phyloP scores from a whole-genome alignment of 2,329 filamentous ascomycete species.

The Fusarium sp. region DNA sequence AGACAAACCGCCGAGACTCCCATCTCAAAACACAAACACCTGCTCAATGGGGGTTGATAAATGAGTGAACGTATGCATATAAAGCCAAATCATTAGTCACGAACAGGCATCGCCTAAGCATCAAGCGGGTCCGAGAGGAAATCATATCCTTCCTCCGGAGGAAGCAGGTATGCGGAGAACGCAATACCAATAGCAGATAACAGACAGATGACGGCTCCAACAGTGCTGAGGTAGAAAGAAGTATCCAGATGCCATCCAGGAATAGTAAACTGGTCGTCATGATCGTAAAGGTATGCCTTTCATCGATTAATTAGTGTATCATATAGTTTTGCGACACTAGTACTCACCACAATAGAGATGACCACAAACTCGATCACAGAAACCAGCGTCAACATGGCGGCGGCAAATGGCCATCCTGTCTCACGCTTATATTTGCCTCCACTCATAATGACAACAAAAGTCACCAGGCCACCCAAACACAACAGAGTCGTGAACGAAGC shows the following conservation, averaged over 20 bases:
- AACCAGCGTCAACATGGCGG: constrained; percentile 72
- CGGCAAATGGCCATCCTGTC: constrained; percentile 83
- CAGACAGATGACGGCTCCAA: constrained; percentile 66
- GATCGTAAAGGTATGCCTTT: constrained; percentile 84
- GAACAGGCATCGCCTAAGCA: constrained; percentile 53
- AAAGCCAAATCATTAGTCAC: not conserved
- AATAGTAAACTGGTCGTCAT: constrained; percentile 84
- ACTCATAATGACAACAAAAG: constrained; percentile 79
- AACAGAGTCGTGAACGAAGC: constrained; percentile 87
- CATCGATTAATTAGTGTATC: constrained; percentile 12
- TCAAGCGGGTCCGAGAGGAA: constrained; percentile 66
- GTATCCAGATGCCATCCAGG: constrained; percentile 83
- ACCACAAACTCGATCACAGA: constrained; percentile 78
- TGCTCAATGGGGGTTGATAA: not conserved
- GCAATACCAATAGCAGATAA: constrained; percentile 69
- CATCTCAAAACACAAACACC: constrained; percentile 16
- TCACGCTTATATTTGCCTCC: constrained; percentile 85
- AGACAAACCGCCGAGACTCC: not conserved
- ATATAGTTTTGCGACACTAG: fast-evolving
- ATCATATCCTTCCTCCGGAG: constrained; percentile 88
- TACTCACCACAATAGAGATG: constrained; percentile 84
- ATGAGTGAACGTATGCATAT: not conserved
- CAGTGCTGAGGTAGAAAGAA: constrained; percentile 78
- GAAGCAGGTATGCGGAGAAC: constrained; percentile 75
- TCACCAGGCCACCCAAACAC: constrained; percentile 82